Conservation (phyloP, 75 land plant species). For the Larix kaempferi region DNA sequence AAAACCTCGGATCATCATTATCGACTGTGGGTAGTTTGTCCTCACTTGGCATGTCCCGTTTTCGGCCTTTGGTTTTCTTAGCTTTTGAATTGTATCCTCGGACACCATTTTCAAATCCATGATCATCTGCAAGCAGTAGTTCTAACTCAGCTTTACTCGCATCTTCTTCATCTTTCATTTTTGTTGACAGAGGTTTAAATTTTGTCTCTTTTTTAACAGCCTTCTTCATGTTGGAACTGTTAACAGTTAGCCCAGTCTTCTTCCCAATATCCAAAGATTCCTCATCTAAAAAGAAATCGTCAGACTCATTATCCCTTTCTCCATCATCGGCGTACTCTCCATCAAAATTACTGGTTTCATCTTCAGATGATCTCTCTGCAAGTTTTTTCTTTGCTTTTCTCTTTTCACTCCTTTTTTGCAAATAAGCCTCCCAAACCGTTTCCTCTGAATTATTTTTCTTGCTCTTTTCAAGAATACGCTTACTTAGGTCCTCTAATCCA, state of each 20-base stretch:
- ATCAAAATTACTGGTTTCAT: conserved; percentile 51
- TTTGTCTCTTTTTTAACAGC: conserved; percentile 14
- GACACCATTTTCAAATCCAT: conserved; percentile 29
- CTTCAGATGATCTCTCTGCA: conserved; percentile 43
- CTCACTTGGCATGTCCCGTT: conserved; percentile 34
- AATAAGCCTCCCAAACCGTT: conserved; percentile 86
- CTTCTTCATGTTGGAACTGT: conserved; percentile 10
- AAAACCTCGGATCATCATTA: conserved; percentile 73
- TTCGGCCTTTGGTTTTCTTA: conserved; percentile 65
- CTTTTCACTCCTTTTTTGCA: conserved; percentile 79
- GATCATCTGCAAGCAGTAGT: conserved; percentile 76
- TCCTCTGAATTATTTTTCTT: conserved; percentile 64
- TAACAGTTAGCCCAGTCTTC: conserved; percentile 8
- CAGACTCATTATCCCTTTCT: conserved; percentile 22
- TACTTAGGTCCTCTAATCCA: conserved; percentile 77
- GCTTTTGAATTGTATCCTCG: conserved; percentile 66
- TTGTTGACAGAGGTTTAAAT: conserved; percentile 11
- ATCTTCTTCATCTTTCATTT: conserved; percentile 51
- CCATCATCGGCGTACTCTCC: conserved; percentile 5
- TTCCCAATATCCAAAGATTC: conserved; percentile 33
- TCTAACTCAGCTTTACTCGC: conserved; percentile 84
- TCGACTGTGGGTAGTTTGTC: conserved; percentile 63
- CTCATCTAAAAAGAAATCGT: conserved; percentile 65
- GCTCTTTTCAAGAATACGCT: conserved; percentile 68
- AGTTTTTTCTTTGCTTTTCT: conserved; percentile 47